phyloP scores from a whole-genome alignment of 345 rosid species.

The Syzygium oleosum region DNA sequence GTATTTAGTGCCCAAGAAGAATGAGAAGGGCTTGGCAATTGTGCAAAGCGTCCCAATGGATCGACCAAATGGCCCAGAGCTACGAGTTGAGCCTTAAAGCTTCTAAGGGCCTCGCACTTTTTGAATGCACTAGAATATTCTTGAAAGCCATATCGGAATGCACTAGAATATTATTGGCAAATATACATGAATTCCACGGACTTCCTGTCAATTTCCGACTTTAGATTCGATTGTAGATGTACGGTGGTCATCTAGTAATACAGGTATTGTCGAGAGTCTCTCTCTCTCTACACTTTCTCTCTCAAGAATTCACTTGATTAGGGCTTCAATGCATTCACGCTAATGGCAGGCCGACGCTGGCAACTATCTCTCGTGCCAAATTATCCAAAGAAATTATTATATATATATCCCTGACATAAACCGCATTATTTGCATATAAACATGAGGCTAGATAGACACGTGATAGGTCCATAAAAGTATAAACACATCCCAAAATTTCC shows the following conservation, averaged over 20 bases:
- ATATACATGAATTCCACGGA: no score
- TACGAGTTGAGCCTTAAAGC: rapidly evolving
- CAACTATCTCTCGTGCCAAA: not conserved
- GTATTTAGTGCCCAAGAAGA: not conserved
- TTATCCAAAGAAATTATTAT: not conserved
- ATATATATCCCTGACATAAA: no score
- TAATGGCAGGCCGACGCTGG: no score
- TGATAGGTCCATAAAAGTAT: rapidly evolving
- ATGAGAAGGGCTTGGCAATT: not conserved
- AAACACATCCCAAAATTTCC: not conserved
- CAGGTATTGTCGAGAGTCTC: rapidly evolving
- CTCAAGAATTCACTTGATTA: no score
- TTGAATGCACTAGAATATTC: not conserved
- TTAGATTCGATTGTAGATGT: not conserved
- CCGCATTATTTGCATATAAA: not conserved
- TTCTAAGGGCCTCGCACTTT: no score
- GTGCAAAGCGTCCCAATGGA: no score
- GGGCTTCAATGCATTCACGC: no score
- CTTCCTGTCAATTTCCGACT: no score
- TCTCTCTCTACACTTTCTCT: not conserved
- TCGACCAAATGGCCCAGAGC: not conserved
- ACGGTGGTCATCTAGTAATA: not conserved
- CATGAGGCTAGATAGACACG: no score
- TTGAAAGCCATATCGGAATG: not conserved
- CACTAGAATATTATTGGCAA: no score